Evolutionary conservation across 1,284 basidiomycete genomes (phyloP), one percentile per base, ranked within the genome.

Genomic region (Cutaneotrichosporon daszewskae): DNA sequence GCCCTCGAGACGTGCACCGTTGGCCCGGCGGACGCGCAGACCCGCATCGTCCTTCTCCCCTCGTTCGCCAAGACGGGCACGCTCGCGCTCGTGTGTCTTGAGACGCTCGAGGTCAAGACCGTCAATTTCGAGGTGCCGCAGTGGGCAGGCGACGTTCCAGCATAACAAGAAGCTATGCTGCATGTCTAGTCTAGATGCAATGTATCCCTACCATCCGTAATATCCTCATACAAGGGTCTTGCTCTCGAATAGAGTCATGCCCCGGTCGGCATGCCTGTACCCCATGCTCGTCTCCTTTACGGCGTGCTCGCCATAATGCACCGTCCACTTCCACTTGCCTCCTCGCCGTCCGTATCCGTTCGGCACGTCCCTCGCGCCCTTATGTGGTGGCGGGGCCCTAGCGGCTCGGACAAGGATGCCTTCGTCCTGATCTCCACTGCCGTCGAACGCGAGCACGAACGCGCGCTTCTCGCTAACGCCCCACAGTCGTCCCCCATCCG

Each of bases 41-140:
- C 78, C 55, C 77, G 92, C 28, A 76, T 97, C 20, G 75, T 98
- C 14, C 75, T 96, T 40, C 73, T 97, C 12, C 95, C 95, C 0
- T 76, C 76, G 18, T 98, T 98, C 65, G 76, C 82, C 23, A 71
- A 78, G 50, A 78, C 78, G 5, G 80, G 81, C 4, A 66, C 76
- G 17, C 58, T 85, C n/a, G 81, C 81, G 4, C 66, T 85, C 19
- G 74, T 85, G 20, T 79, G 84, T 49, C 64, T 81, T 47, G 68
- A 72, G 54, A 79, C 77, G 16, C 69, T 84, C 40, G 77, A 77
- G 49, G 68, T 69, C 27, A 69, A 68, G 55, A 67, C 73, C 2
- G 59, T 76, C 11, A 54, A 59, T 19, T 66, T 72, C 43, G 68
- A 68, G 37, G 62, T 68, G 6, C 69, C 69, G 2, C 43, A 54